Conservation (phyloP, 208 protist species). For the Acanthamoeba rhysodes region DNA sequence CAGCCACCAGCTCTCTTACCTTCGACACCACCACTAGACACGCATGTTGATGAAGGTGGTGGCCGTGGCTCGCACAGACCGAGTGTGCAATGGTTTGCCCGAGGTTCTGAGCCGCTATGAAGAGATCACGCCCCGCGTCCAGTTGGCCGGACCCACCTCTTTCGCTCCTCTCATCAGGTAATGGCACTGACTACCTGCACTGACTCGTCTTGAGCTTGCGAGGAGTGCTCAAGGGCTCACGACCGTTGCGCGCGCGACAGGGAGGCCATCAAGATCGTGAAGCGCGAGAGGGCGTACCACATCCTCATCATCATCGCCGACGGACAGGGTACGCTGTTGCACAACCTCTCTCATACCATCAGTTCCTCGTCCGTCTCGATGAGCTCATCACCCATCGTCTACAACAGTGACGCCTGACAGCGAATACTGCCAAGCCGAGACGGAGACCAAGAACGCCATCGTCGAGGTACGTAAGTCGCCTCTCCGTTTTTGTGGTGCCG, state of each 20-base stretch:
- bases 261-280: conserved; percentile 87
- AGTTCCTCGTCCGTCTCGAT: not conserved
- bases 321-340: conserved; percentile 84
- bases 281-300: conserved; percentile 83
- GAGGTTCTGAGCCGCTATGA: conserved; percentile 81
- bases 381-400: not conserved
- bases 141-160: conserved; percentile 86
- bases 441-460: not conserved
- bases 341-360: not conserved
- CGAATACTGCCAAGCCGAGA: not conserved
- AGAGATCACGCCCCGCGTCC: conserved; percentile 85
- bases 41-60: not conserved
- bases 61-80: too few relatives aligned
- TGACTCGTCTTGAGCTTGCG: not conserved
- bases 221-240: too few relatives aligned
- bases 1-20: not conserved
- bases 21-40: not conserved
- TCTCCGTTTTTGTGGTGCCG: not conserved
- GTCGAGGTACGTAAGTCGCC: not conserved
- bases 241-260: not conserved
- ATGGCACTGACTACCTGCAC: too few relatives aligned
- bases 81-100: conserved; percentile 71
- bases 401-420: not conserved
- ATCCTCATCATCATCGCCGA: conserved; percentile 90
- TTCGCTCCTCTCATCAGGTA: conserved; percentile 87